Conservation (phyloP, 75 land plant species). For the Pinus tabuliformis region DNA sequence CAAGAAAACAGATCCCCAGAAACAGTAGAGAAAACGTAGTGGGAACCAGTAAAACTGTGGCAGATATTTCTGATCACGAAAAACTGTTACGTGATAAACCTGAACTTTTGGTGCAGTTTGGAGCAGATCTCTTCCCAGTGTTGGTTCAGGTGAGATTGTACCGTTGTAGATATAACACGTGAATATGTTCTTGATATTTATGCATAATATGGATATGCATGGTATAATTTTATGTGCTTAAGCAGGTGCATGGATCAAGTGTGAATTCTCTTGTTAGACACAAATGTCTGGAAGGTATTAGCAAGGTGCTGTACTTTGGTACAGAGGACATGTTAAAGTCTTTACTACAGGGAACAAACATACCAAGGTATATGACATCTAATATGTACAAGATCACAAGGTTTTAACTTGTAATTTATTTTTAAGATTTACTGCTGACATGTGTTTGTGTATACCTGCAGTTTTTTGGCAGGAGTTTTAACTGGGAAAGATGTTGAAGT, state of each 20-base stretch:
- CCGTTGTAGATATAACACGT: background rate
- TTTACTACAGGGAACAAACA: background rate
- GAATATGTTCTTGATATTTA: background rate
- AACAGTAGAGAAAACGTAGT: no score
- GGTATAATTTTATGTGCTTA: background rate
- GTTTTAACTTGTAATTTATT: background rate
- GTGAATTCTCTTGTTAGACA: slow-evolving; percentile 6
- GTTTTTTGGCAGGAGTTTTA: slow-evolving; percentile 64
- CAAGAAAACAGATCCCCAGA: background rate
- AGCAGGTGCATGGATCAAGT: slow-evolving; percentile 10
- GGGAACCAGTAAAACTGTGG: slow-evolving; percentile 7
- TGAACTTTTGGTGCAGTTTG: slow-evolving; percentile 49
- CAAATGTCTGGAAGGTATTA: slow-evolving; percentile 7
- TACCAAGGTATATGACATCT: slow-evolving; percentile 9
- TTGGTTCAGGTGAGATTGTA: slow-evolving; percentile 50
- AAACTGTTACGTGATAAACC: slow-evolving; percentile 44
- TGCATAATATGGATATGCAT: background rate
- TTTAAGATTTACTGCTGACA: background rate
- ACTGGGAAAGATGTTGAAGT: slow-evolving; percentile 59
- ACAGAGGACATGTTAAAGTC: slow-evolving; percentile 1
- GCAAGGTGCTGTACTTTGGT: slow-evolving; percentile 3
- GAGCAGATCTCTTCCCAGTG: slow-evolving; percentile 53
- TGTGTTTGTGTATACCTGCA: slow-evolving; percentile 13
- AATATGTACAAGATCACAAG: background rate
- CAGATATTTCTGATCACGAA: slow-evolving; percentile 23